Evolutionary conservation across 768 basidiomycete genomes (phyloP).

Genomic region (Tricholoma saponaceum): DNA sequence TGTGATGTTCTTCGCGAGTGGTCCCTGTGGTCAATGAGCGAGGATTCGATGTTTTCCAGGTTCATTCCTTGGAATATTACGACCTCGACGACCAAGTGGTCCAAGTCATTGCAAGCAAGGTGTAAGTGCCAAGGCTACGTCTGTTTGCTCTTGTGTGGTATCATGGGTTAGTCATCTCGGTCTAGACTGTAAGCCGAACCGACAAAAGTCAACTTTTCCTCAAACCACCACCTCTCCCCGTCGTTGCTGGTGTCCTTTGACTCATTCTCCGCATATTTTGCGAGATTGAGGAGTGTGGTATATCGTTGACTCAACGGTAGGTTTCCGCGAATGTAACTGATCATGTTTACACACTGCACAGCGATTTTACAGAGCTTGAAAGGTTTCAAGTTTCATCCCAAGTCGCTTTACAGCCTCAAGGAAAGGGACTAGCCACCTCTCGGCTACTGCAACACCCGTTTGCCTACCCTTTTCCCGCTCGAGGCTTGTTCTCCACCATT

Average conservation of each 20-base stretch:
- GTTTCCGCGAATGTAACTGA: conserved; percentile 11
- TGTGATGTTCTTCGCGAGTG: too few relatives aligned
- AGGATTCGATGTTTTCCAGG: too few relatives aligned
- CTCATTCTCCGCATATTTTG: neutral
- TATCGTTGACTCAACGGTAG: conserved; percentile 11
- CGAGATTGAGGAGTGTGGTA: neutral
- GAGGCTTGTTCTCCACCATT: conserved; percentile 18
- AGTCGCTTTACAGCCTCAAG: neutral
- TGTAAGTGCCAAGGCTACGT: too few relatives aligned
- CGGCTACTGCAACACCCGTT: neutral
- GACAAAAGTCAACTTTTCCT: conserved; percentile 1
- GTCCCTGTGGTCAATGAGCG: too few relatives aligned
- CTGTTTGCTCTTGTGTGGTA: too few relatives aligned
- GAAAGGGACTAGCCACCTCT: conserved; percentile 2
- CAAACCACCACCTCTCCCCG: conserved; percentile 9
- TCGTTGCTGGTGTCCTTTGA: neutral
- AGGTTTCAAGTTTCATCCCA: neutral
- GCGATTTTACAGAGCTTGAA: conserved; percentile 13
- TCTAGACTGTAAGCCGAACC: too few relatives aligned
- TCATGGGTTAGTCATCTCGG: too few relatives aligned
- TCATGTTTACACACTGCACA: conserved; percentile 10
- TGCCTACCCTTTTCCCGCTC: conserved; percentile 13
- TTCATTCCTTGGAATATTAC: too few relatives aligned
- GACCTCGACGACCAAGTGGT: too few relatives aligned
- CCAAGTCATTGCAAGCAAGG: too few relatives aligned